Percentiles rank a stretch among this genome's conserved stretches.
These are phyloP conservation scores for Eutrema yunnanense DNA, from an alignment of 345 rosid genomes.

Conservation along the genomic window DNA sequence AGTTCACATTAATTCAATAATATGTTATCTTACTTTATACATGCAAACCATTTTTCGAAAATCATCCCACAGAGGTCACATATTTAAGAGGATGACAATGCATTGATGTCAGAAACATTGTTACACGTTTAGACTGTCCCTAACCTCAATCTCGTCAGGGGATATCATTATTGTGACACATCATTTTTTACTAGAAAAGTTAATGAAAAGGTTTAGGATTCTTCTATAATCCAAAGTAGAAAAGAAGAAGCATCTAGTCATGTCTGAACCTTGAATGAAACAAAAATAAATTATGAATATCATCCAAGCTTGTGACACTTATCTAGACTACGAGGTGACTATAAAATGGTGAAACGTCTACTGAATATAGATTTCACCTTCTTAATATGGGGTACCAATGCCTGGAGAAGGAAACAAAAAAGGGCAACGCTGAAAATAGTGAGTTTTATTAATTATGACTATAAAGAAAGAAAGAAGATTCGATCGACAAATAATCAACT, in stretches of 20 bases:
- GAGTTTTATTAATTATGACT: not conserved
- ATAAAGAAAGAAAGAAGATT: not conserved
- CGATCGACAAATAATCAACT: not conserved
- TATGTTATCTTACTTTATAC: not conserved
- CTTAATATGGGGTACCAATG: conserved; percentile 60
- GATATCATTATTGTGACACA: not conserved
- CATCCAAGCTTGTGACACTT: not conserved
- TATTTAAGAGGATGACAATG: no score
- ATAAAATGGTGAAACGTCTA: not conserved
- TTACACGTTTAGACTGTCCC: not conserved
- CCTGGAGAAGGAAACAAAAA: conserved; percentile 40
- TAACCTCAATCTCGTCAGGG: not conserved
- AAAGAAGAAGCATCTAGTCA: not conserved
- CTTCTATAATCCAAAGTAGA: not conserved
- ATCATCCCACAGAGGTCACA: not conserved
- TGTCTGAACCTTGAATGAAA: not conserved
- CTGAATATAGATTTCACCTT: conserved; percentile 35
- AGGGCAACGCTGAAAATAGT: not conserved
- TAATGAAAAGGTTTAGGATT: not conserved
- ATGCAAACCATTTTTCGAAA: not conserved
- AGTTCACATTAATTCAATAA: no score
- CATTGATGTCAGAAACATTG: not conserved
- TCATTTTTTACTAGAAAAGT: not conserved
- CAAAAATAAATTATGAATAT: not conserved
- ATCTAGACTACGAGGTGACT: not conserved